These are phyloP conservation scores for Colletotrichum incanum DNA, from an alignment of 2,329 filamentous ascomycete genomes.

Conservation along the genomic window DNA sequence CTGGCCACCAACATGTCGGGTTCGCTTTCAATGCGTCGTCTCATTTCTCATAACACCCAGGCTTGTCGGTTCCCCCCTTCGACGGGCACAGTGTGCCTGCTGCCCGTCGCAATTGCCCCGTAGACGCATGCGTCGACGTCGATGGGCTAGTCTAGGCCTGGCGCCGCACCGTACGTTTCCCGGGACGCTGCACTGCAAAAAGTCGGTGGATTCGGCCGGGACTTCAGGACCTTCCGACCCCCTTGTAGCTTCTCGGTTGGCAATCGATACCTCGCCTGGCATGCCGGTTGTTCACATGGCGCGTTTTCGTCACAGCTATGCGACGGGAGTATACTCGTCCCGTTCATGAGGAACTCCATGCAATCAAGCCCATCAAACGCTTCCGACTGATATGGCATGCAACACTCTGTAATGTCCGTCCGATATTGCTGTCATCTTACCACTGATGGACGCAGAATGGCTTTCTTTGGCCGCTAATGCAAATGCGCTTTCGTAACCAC, in stretches of 20 bases:
- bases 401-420: not conserved
- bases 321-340: not conserved
- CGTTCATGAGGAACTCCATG: too few species aligned
- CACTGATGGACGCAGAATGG: not conserved
- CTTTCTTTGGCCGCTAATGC: not conserved
- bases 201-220: constrained; percentile 4
- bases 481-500: not conserved
- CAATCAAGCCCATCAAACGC: not conserved
- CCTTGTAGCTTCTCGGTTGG: not conserved
- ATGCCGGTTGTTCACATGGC: not conserved
- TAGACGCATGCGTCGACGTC: not conserved
- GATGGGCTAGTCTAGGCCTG: not conserved
- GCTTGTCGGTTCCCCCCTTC: not conserved
- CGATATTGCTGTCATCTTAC: not conserved
- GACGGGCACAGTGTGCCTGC: constrained; percentile 1
- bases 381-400: not conserved
- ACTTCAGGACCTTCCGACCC: not conserved
- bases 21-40: constrained; percentile 16
- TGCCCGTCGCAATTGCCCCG: not conserved
- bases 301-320: not conserved
- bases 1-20: not conserved
- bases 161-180: not conserved
- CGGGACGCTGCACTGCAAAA: not conserved
- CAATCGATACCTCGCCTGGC: not conserved
- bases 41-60: not conserved